Percentiles rank a stretch among this genome's conserved stretches.
Conservation (phyloP, 2,329 filamentous ascomycete genomes). For the Aspergillus novoparasiticus region DNA sequence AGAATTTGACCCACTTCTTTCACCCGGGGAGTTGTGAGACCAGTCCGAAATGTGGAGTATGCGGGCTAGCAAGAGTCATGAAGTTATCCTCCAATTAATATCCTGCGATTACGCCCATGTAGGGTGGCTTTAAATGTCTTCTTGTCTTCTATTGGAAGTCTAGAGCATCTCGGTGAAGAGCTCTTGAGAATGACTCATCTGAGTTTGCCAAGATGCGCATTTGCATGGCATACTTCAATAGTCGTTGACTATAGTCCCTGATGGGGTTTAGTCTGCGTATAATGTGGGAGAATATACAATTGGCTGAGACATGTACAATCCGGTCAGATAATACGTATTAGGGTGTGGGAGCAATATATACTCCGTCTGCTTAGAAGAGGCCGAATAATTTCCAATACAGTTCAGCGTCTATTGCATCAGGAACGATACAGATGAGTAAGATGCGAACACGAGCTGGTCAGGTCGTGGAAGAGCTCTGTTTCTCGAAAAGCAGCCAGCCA, state of each 20-base stretch:
- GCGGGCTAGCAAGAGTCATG: neutral
- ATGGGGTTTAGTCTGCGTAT: neutral
- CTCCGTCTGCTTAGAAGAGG: neutral
- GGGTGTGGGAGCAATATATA: neutral
- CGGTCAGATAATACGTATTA: neutral
- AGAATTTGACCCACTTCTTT: neutral
- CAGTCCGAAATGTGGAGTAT: neutral
- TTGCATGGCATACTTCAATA: neutral
- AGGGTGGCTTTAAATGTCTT: neutral
- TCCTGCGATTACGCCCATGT: neutral
- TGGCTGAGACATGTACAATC: neutral
- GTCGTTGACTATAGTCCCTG: neutral
- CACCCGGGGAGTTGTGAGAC: neutral
- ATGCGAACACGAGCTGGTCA: neutral
- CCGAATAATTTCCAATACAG: too few relatives aligned
- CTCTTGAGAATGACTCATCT: neutral
- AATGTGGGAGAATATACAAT: neutral
- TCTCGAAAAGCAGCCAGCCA: conserved; percentile 24
- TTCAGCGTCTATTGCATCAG: too few relatives aligned
- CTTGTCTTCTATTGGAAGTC: neutral
- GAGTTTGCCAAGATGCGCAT: neutral
- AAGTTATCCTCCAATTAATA: neutral
- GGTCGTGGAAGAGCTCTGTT: neutral
- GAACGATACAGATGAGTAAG: neutral
- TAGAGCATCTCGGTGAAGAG: neutral